Evolutionary conservation across 2,329 filamentous ascomycete species (phyloP).

Genomic region (Calonectria honghensis): DNA sequence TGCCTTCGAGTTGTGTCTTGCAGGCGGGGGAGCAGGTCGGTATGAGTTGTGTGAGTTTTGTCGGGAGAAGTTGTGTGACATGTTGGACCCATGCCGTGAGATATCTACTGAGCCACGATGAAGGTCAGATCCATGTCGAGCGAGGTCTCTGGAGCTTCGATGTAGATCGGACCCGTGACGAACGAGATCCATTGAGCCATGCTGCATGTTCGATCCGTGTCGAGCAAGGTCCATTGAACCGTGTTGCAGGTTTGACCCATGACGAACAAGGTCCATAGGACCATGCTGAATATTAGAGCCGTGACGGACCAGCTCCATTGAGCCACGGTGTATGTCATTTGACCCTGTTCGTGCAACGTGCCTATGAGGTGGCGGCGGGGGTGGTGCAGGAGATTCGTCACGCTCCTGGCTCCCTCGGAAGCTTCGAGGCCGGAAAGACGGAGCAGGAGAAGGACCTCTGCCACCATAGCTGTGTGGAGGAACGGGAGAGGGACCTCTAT

Average conservation of each 20-base stretch:
- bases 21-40: conserved; percentile 47
- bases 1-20: conserved; percentile 47
- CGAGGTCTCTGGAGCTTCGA: conserved; percentile 54
- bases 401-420: conserved; percentile 57
- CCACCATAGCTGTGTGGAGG: conserved; percentile 55
- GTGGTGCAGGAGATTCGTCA: conserved; percentile 82
- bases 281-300: conserved; percentile 53
- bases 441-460: conserved; percentile 61
- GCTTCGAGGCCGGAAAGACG: conserved; percentile 56
- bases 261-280: conserved; percentile 57
- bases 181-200: conserved; percentile 52
- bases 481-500: conserved; percentile 57
- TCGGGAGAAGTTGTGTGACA: conserved; percentile 60
- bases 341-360: conserved; percentile 70
- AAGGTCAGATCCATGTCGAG: conserved; percentile 59
- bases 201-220: conserved; percentile 56
- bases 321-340: conserved; percentile 60
- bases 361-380: conserved; percentile 88
- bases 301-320: conserved; percentile 58
- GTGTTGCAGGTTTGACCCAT: conserved; percentile 60
- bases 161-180: conserved; percentile 61
- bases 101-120: conserved; percentile 48
- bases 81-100: conserved; percentile 61
- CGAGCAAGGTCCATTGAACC: conserved; percentile 57
- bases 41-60: conserved; percentile 65